A percentile compares a stretch with the other conserved stretches of the same genome.
phyloP scores from a whole-genome alignment of 176 grass and related monocot species.

The Hsuehochloa calcarea region DNA sequence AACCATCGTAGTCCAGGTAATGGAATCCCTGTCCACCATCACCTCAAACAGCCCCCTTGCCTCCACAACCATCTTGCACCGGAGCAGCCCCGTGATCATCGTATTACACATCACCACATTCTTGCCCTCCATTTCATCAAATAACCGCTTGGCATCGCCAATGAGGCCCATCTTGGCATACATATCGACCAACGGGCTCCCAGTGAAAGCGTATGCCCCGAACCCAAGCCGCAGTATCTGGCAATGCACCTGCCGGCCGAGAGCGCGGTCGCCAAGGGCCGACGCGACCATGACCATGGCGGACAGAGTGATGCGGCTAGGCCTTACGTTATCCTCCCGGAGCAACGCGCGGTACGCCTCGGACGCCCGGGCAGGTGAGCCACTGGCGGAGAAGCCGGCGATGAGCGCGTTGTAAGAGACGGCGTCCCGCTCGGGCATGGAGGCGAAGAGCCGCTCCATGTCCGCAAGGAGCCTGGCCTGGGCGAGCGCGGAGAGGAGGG shows the following conservation, averaged over 20 bases:
- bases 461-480: slow-evolving; percentile 3
- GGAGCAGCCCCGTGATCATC: slow-evolving; percentile 52
- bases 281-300: slow-evolving; percentile 48
- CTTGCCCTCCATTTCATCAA: slow-evolving; percentile 37
- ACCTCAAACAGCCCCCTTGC: slow-evolving; percentile 31
- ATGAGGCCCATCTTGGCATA: slow-evolving; percentile 51
- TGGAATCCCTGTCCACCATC: slow-evolving; percentile 52
- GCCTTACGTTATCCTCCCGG: slow-evolving; percentile 15
- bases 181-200: slow-evolving; percentile 57
- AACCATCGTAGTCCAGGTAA: slow-evolving; percentile 65
- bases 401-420: slow-evolving; percentile 68
- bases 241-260: slow-evolving; percentile 59
- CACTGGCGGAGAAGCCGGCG: slow-evolving; percentile 31
- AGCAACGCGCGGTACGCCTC: slow-evolving; percentile 30
- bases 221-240: slow-evolving; percentile 49
- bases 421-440: slow-evolving; percentile 36
- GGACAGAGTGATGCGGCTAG: slow-evolving; percentile 57
- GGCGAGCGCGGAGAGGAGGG: slow-evolving; percentile 51
- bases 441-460: slow-evolving; percentile 36
- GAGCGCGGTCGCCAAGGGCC: neutral
- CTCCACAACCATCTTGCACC: slow-evolving; percentile 45
- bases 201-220: slow-evolving; percentile 41
- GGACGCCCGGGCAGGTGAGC: neutral
- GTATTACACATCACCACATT: slow-evolving; percentile 60
- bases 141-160: slow-evolving; percentile 44